phyloP scores from a whole-genome alignment of 192 early-diverging fungal species.

The Coemansia asiatica region DNA sequence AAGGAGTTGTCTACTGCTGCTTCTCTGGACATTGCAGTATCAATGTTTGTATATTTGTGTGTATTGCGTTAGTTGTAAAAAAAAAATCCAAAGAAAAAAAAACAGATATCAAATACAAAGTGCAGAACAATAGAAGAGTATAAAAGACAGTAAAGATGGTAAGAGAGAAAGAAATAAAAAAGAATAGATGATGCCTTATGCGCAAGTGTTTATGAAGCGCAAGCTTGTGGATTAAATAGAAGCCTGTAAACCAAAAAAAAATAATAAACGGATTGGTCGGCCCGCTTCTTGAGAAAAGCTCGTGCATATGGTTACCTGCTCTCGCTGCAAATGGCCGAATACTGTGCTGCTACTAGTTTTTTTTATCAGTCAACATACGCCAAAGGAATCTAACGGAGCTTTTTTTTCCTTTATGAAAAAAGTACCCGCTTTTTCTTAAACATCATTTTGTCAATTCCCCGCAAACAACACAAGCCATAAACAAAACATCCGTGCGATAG shows the following conservation, averaged over 20 bases:
- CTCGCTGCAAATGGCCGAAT: too few species aligned
- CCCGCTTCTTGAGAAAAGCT: too few species aligned
- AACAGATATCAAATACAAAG: neutral
- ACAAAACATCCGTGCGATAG: slow-evolving; percentile 1
- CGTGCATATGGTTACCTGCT: too few species aligned
- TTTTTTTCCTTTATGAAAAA: neutral
- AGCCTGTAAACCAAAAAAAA: neutral
- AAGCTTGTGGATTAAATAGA: neutral
- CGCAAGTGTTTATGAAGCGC: neutral
- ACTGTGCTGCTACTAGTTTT: too few species aligned
- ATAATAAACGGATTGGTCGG: neutral
- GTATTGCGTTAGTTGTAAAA: neutral
- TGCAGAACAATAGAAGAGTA: neutral
- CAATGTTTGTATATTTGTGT: neutral
- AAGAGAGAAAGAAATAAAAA: neutral
- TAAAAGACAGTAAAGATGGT: neutral
- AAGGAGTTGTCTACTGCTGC: slow-evolving; percentile 29
- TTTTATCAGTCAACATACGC: neutral
- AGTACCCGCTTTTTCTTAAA: neutral
- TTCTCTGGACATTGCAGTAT: neutral
- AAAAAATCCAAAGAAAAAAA: neutral
- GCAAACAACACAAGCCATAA: neutral
- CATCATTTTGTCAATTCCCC: neutral
- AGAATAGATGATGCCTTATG: neutral
- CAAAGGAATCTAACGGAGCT: neutral